Conservation (phyloP, 1,139 yeast species). For the Geotrichum aggregatum region DNA sequence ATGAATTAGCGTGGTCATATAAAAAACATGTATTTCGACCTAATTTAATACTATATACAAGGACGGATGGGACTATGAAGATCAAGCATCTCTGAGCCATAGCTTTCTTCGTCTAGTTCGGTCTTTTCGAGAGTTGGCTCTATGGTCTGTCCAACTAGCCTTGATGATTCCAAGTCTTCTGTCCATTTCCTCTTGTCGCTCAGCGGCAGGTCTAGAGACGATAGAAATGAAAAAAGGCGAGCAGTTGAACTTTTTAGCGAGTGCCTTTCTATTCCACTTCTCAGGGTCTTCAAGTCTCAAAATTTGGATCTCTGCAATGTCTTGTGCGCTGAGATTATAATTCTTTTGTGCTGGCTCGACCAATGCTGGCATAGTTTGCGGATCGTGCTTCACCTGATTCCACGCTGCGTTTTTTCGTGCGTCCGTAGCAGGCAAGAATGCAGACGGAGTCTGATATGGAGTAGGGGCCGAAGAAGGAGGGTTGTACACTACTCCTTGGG, state of each 20-base stretch:
- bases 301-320: constrained; percentile 56
- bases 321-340: constrained; percentile 58
- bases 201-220: constrained; percentile 45
- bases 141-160: constrained; percentile 48
- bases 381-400: constrained; percentile 30
- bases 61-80: not conserved
- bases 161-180: constrained; percentile 44
- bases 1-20: constrained; percentile 20
- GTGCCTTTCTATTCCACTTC: constrained; percentile 60
- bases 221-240: constrained; percentile 53
- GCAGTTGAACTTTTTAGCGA: constrained; percentile 62
- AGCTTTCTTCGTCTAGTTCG: constrained; percentile 53
- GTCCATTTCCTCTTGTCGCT: constrained; percentile 45
- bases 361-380: constrained; percentile 38
- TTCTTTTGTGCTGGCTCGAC: constrained; percentile 45
- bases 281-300: constrained; percentile 61
- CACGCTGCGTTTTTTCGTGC: constrained; percentile 45
- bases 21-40: not conserved
- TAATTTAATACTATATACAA: constrained; percentile 8
- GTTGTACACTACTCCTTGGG: constrained; percentile 41
- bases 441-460: constrained; percentile 63
- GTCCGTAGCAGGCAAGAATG: constrained; percentile 64
- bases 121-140: constrained; percentile 49
- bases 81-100: constrained; percentile 60
- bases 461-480: constrained; percentile 49